Base-by-base conservation (phyloP, 163 green algal genomes). In the Chloromonas sp. region DNA sequence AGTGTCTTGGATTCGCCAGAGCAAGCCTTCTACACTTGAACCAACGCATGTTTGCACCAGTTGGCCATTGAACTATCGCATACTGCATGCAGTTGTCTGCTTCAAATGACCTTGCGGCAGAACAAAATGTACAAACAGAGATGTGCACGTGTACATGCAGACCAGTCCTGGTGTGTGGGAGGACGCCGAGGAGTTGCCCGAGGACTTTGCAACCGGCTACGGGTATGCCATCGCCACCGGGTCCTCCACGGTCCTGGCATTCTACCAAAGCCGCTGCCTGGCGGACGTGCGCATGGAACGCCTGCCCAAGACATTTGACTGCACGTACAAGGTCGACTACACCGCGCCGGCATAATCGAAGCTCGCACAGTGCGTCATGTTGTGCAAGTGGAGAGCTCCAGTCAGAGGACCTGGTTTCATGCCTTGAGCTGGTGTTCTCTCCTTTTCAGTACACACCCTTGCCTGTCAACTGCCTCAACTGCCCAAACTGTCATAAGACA, bases 171-270 rank as follows among this genome's bases (percentile, higher is more conserved):
- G 78, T 71, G 80, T 85, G 14, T 93, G 88, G 88, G 80, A 84
- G 61, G 82, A 82, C 15, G 59, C 79, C 0, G 60, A 87, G 57
- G 81, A 88, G 14, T 76, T 90, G 0, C 80, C 88, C 1, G 89
- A 93, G 59, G 86, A 93, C 79, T 90, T 91, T 87, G 88, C 86
- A 0, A 87, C 90, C 60, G 88, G 89, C 58, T 94, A 92, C 83
- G 84, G 76, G 14, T 92, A 90, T 85, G 90, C 90, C 59, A 92
- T 92, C 83, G 87, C 88, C n/a, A 91, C 88, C 14, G 87, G 85
- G 61, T 90, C 85, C 2, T 84, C 81, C 3, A 78, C 82, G 58
- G 87, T 93, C 78, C 62, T 93, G 79, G 84, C 82, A 0, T 83
- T 88, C 0, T 88, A 87, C 70, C 90, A 93, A 83, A 59, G 70